Evolutionary conservation across 192 early-diverging fungal genomes (phyloP), one percentile per base, ranked within the genome.

Genomic region (Gamsiella multidivaricata): DNA sequence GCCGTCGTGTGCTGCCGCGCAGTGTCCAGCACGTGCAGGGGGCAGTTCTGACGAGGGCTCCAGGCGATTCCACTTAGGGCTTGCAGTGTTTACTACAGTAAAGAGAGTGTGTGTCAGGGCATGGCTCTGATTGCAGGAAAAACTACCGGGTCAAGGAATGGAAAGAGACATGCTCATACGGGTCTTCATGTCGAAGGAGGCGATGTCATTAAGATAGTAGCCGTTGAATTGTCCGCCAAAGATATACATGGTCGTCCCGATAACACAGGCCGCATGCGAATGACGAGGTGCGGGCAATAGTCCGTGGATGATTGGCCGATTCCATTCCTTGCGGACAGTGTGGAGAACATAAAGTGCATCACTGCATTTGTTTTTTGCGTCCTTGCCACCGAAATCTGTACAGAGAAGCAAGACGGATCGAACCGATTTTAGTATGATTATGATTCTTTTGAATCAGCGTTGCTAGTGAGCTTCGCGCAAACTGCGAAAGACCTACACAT

Each of bases 161-260:
- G n/a, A n/a, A n/a, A n/a, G n/a, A n/a, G n/a, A n/a, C n/a, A n/a
- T n/a, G n/a, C n/a, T n/a, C n/a, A n/a, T 82, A 85, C 86, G 61
- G 28, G 83, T 66, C 29, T 72, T 85, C 39, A 83, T 69, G 55
- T 88, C 84, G 50, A 88, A 84, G 12, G 58, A 68, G 8, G 80
- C 74, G 15, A 88, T 63, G 22, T 88, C 86, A 43, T 80, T 81
- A 15, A 85, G 74, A 33, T 84, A 84, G 29, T 82, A 69, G 26
- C 71, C 75, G 25, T 81, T 61, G 41, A 71, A 64, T 69, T 82
- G 80, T 28, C 87, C 87, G 51, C 87, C 87, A 74, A 81, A 88
- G 54, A 86, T 72, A 69, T 70, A 88, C 68, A 88, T 78, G n/a
- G 64, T 76, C 14, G 80, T 83, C 18, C 80, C 83, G 18, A 84